These are phyloP conservation scores for Penicillium daleae DNA, from an alignment of 495 filamentous ascomycete species.

Conservation along the genomic window DNA sequence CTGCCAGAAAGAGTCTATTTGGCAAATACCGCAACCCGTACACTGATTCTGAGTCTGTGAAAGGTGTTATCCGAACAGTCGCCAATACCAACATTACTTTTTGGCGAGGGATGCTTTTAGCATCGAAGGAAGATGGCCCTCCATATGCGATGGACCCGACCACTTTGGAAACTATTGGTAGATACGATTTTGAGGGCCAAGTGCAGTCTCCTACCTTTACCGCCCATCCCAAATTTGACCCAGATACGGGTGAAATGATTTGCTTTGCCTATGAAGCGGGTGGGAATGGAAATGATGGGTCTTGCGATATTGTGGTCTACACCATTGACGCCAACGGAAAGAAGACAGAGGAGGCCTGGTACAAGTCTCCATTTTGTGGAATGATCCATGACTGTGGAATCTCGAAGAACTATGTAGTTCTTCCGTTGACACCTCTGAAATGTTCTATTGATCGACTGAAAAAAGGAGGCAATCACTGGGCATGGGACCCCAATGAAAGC, in stretches of 20 bases:
- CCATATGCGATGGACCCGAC: constrained; percentile 59
- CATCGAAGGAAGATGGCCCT: constrained; percentile 57
- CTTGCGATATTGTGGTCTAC: constrained; percentile 51
- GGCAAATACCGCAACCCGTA: constrained; percentile 55
- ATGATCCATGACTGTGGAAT: constrained; percentile 60
- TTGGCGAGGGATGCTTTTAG: constrained; percentile 54
- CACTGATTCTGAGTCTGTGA: constrained; percentile 48
- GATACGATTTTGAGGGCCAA: constrained; percentile 62
- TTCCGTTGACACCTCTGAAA: constrained; percentile 54
- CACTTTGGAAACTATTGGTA: constrained; percentile 56
- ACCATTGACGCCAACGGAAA: constrained; percentile 46
- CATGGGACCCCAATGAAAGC: constrained; percentile 56
- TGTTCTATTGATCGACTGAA: constrained; percentile 53
- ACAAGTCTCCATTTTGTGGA: constrained; percentile 53
- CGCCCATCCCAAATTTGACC: constrained; percentile 64
- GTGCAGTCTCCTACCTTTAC: constrained; percentile 55
- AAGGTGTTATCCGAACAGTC: constrained; percentile 51
- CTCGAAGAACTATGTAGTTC: constrained; percentile 53
- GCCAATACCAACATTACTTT: constrained; percentile 59
- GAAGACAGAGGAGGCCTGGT: constrained; percentile 51
- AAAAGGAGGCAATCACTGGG: constrained; percentile 56
- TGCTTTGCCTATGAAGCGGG: constrained; percentile 53
- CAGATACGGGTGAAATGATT: constrained; percentile 59
- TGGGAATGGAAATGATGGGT: constrained; percentile 42
- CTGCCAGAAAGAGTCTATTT: constrained; percentile 44